Evolutionary conservation across 768 basidiomycete genomes (phyloP).

Genomic region (Amyloporia xantha): DNA sequence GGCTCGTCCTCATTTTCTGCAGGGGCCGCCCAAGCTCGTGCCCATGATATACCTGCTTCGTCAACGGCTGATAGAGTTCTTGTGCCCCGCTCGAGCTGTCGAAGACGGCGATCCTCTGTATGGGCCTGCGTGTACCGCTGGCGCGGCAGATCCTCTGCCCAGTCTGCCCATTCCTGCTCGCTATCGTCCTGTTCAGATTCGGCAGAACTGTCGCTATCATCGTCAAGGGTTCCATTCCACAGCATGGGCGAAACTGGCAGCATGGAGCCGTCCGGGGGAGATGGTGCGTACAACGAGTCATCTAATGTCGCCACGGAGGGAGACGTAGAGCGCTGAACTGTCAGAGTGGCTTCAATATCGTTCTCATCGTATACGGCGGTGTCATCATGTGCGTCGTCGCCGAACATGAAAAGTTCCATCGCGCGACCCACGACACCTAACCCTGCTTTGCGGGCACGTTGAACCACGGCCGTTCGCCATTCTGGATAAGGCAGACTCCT

Average conservation of each 20-base stretch:
- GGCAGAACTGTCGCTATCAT: conserved; percentile 31
- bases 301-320: neutral
- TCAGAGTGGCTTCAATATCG: neutral
- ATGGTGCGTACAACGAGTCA: neutral
- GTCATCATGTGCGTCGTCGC: no score
- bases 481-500: conserved; percentile 50
- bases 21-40: conserved; percentile 1
- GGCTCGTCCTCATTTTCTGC: neutral
- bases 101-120: conserved; percentile 3
- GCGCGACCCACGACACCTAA: conserved; percentile 52
- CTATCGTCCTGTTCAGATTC: conserved; percentile 28
- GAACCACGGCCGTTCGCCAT: conserved; percentile 49
- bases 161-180: conserved; percentile 63
- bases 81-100: conserved; percentile 1
- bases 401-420: conserved; percentile 33
- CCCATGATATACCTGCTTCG: conserved; percentile 5
- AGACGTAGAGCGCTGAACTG: neutral
- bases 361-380: conserved; percentile 9
- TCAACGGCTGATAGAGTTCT: neutral
- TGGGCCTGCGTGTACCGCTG: conserved; percentile 28
- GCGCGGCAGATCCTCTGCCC: conserved; percentile 51
- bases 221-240: conserved; percentile 17
- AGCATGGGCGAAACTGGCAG: neutral
- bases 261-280: conserved; percentile 1
- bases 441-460: conserved; percentile 49